These are phyloP conservation scores for Macrolepiota dolichaula DNA, from an alignment of 768 basidiomycete species.

Conservation along the genomic window DNA sequence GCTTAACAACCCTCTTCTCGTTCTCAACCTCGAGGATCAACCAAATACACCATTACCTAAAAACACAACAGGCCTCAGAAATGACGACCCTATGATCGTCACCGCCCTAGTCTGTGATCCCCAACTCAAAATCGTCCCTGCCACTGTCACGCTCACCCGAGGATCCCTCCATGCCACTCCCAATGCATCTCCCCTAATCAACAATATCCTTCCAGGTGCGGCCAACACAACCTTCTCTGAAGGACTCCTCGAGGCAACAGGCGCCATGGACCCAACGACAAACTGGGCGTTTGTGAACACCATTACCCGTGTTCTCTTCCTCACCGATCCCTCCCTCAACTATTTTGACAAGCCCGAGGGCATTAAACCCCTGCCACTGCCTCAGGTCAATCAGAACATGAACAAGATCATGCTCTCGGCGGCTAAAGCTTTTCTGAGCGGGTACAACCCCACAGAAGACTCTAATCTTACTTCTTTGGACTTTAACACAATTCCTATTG, in stretches of 20 bases:
- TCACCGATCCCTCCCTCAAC: not conserved
- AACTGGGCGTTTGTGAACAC: not conserved
- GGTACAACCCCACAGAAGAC: not conserved
- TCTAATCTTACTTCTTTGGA: not conserved
- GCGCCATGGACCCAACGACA: not conserved
- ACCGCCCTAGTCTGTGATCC: slow-evolving; percentile 1
- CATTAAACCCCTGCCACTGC: not conserved
- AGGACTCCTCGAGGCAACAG: not conserved
- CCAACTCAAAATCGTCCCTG: not conserved
- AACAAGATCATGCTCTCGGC: not conserved
- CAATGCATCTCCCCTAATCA: not conserved
- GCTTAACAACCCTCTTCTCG: no score
- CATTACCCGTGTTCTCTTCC: not conserved
- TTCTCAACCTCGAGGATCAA: no score
- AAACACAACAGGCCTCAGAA: no score
- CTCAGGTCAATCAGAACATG: not conserved
- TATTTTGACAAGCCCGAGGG: not conserved
- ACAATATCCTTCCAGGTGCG: not conserved
- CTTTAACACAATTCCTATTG: not conserved
- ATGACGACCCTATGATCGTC: not conserved
- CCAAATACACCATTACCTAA: no score
- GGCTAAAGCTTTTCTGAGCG: not conserved
- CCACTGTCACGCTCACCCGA: not conserved
- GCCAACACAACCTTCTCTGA: not conserved
- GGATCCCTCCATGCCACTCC: not conserved